Conservation (phyloP, 176 grass and related monocot species). For the Lolium rigidum region DNA sequence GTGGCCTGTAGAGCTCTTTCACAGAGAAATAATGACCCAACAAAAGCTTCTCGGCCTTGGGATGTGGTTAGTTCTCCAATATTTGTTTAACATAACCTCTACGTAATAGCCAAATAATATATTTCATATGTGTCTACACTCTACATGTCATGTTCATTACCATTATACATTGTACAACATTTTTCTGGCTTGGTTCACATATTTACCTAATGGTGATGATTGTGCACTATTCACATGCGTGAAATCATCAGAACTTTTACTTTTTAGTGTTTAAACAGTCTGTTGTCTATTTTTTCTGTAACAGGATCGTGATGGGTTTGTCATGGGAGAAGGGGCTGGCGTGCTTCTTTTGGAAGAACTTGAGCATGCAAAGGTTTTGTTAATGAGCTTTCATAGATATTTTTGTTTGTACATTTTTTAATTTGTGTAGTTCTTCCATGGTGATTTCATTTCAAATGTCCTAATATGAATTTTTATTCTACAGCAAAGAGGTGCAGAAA, state of each 20-base stretch:
- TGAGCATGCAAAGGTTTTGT: constrained; percentile 86
- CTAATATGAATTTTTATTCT: constrained; percentile 29
- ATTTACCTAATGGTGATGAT: constrained; percentile 27
- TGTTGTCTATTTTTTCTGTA: constrained; percentile 17
- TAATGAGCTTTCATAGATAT: constrained; percentile 15
- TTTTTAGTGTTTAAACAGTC: constrained; percentile 14
- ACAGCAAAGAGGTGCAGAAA: constrained; percentile 91
- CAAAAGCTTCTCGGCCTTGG: constrained; percentile 97
- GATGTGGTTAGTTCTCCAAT: constrained; percentile 73
- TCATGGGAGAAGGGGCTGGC: constrained; percentile 98
- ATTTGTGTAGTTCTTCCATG: background rate
- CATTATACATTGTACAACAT: background rate
- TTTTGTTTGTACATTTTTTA: background rate
- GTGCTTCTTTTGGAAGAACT: constrained; percentile 99
- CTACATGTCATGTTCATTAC: constrained; percentile 14
- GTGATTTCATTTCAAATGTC: constrained; percentile 35
- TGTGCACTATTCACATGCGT: background rate
- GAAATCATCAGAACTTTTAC: background rate
- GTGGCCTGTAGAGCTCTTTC: constrained; percentile 97
- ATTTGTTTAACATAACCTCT: background rate
- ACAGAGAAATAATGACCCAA: constrained; percentile 87
- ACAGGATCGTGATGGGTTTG: constrained; percentile 99
- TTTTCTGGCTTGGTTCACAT: constrained; percentile 23
- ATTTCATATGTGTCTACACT: constrained; percentile 11
- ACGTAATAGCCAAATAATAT: constrained; percentile 31